Evolutionary conservation across 2,329 filamentous ascomycete species (phyloP), one percentile per base, ranked within the genome.

Genomic region (Thielaviopsis ethacetica): DNA sequence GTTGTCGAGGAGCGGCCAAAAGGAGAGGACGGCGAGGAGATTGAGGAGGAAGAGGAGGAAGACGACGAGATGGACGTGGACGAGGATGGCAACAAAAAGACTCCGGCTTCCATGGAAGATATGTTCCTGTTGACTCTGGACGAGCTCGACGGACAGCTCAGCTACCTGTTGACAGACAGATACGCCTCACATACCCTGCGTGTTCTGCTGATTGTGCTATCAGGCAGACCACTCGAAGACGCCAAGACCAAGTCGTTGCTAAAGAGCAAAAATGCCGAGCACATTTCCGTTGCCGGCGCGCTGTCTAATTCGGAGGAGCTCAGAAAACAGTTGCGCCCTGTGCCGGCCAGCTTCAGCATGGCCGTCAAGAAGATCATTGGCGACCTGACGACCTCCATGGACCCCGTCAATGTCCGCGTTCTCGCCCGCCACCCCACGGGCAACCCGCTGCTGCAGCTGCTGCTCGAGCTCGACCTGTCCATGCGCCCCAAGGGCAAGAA

Each of bases 131-230:
- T 83, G 62, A 88, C 89, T 1, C 75, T 95, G 56, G 85, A 91
- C 63, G 93, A 97, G 72, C 74, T 98, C n/a, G 85, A 95, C 68
- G 85, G 84, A 13, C 85, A 90, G 62, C 76, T 96, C 66, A 83
- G 85, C 22, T 93, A 84, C 66, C 76, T 98, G 9, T 78, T 97
- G 67, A 95, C 89, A 1, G 89, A 97, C 68, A 73, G 74, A 54
- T 97, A 95, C 67, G 93, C 90, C 5, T 97, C 93, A 0, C 93
- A 98, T 68, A 86, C 88, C 0, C 76, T 98, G 51, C 83, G 93
- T 54, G 88, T 95, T 0, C 77, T 98, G 9, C 75, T 98, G 1
- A 75, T 96, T 3, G 83, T 97, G 1, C 76, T 98, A 5, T 88
- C 91, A 0, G 93, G 93, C 6, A 80, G 88, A 61, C 84, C 91